Conservation (phyloP, 306 rosid species). For the Ormosia emarginata region DNA sequence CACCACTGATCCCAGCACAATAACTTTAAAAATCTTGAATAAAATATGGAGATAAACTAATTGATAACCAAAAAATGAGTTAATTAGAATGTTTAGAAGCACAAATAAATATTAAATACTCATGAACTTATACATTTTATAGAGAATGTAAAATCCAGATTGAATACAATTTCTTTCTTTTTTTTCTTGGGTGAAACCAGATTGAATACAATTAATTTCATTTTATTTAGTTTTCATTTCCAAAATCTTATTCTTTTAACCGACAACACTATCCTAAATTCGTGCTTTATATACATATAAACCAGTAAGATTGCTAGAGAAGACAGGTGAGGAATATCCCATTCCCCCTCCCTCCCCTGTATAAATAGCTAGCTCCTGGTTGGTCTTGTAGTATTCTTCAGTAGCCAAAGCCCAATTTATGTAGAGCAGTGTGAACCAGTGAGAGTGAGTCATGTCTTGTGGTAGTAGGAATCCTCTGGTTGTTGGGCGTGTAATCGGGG, state of each 20-base stretch:
- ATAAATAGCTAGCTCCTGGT: neutral
- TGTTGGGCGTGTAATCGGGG: slow-evolving; percentile 43
- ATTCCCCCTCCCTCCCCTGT: neutral
- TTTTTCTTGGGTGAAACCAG: no score
- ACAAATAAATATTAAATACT: no score
- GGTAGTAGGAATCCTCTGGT: slow-evolving; percentile 32
- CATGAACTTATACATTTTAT: no score
- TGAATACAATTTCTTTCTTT: no score
- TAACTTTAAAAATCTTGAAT: no score
- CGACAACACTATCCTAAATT: neutral
- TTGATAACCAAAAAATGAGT: no score
- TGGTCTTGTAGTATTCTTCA: neutral
- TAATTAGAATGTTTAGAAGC: no score
- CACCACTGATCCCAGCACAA: no score
- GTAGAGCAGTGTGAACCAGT: neutral
- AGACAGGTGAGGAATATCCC: neutral
- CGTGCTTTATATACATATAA: neutral
- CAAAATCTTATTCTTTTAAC: neutral
- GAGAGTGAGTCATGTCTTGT: neutral
- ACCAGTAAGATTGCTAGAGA: neutral
- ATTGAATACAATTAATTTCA: no score
- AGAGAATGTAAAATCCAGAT: no score
- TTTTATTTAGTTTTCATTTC: no score
- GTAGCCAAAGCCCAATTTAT: neutral
- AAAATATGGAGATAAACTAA: no score